These are phyloP conservation scores for Lentinula boryana DNA, from an alignment of 768 basidiomycete species.

Conservation along the genomic window DNA sequence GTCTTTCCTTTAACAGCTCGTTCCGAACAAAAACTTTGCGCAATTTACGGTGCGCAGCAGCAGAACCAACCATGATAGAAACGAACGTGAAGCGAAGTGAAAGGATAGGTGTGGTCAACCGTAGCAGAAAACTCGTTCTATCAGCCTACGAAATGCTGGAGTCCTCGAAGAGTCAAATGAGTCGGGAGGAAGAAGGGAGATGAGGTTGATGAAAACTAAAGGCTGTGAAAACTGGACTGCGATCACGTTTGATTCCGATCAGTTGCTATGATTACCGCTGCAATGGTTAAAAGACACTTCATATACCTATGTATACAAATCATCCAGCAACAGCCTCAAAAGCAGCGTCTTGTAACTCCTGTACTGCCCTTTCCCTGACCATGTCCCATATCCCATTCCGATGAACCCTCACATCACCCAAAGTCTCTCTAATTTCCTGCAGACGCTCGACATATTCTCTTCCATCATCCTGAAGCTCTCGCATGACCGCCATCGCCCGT, in stretches of 20 bases:
- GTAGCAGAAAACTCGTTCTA: neutral
- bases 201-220: neutral
- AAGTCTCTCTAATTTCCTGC: constrained; percentile 75
- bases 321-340: constrained; percentile 22
- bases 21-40: neutral
- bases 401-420: constrained; percentile 71
- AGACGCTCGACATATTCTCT: constrained; percentile 82
- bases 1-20: neutral
- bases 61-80: neutral
- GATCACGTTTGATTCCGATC: too few species aligned
- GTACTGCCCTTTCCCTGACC: constrained; percentile 67
- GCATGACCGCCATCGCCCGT: constrained; percentile 64
- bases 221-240: too few species aligned
- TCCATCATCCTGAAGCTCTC: constrained; percentile 82
- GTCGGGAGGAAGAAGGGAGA: neutral
- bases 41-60: neutral
- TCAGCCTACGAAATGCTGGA: neutral
- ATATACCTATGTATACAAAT: neutral
- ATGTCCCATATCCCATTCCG: constrained; percentile 71
- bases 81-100: neutral
- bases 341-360: constrained; percentile 68
- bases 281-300: neutral
- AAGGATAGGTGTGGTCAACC: neutral
- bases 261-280: too few species aligned
- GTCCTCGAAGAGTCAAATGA: neutral